Conservation (phyloP, 805 yeast genomes). For the Yamadazyma scolyti region DNA sequence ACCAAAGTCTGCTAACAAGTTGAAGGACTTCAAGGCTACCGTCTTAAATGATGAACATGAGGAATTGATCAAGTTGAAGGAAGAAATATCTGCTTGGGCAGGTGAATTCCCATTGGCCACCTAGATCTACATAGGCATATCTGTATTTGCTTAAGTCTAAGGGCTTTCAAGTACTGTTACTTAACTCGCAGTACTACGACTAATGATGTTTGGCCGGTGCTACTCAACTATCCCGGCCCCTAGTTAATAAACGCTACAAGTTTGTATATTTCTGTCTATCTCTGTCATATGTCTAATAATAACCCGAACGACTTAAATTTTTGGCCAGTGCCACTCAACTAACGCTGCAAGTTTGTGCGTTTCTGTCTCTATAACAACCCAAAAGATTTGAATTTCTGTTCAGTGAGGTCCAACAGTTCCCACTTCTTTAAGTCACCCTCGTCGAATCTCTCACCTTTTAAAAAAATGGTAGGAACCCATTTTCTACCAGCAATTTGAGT, state of each 20-base stretch:
- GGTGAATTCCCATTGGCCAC: conserved; percentile 68
- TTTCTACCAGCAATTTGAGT: conserved; percentile 54
- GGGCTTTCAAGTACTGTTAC: too few species aligned
- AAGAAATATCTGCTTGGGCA: conserved; percentile 88
- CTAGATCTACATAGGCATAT: too few species aligned
- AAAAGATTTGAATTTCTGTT: conserved; percentile 27
- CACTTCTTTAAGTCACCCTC: conserved; percentile 45
- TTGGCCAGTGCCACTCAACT: too few species aligned
- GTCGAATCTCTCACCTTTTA: conserved; percentile 57
- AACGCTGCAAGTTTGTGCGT: too few species aligned
- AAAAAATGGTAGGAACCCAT: conserved; percentile 69
- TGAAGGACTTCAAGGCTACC: conserved; percentile 91
- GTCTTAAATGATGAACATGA: conserved; percentile 70
- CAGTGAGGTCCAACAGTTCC: conserved; percentile 31
- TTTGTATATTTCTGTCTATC: too few species aligned
- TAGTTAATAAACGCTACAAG: too few species aligned
- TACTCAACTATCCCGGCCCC: too few species aligned
- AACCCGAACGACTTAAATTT: too few species aligned
- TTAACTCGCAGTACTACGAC: too few species aligned
- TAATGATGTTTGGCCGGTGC: too few species aligned
- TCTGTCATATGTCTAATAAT: too few species aligned
- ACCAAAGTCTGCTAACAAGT: conserved; percentile 90
- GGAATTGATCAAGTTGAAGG: conserved; percentile 57
- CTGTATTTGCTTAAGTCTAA: too few species aligned
- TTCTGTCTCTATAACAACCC: conserved; percentile 1